A percentile compares a stretch with the other conserved stretches of the same genome.
Evolutionary conservation across 306 rosid genomes (phyloP).

Genomic region (Leucaena leucocephala): DNA sequence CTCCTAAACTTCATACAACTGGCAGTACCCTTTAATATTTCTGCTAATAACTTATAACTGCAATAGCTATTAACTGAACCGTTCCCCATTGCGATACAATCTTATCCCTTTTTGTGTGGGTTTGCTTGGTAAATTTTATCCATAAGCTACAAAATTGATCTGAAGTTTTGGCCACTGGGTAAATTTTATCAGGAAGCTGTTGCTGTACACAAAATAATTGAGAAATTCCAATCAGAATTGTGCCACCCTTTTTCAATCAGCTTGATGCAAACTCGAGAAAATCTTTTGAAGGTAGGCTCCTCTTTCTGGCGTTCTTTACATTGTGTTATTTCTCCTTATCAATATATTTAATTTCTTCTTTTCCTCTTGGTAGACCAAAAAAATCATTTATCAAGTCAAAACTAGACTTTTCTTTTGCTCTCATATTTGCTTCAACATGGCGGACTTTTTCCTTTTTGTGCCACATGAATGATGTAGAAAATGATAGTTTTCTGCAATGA

Average conservation of each 20-base stretch:
- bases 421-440: constrained; percentile 19
- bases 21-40: constrained; percentile 69
- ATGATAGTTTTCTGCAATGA: constrained; percentile 25
- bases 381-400: constrained; percentile 14
- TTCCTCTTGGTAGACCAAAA: neutral
- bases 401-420: constrained; percentile 11
- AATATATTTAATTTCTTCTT: neutral
- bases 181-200: constrained; percentile 55
- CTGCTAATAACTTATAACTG: constrained; percentile 30
- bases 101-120: constrained; percentile 10
- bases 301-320: constrained; percentile 28
- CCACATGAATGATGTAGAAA: constrained; percentile 19
- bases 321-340: constrained; percentile 1
- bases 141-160: constrained; percentile 17
- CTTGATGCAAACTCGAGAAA: constrained; percentile 84
- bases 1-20: constrained; percentile 41
- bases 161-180: constrained; percentile 34
- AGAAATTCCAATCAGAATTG: constrained; percentile 64
- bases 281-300: constrained; percentile 66
- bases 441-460: constrained; percentile 9
- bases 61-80: constrained; percentile 23
- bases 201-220: constrained; percentile 52
- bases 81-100: constrained; percentile 22
- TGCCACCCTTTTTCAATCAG: constrained; percentile 69
- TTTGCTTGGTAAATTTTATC: constrained; percentile 8